phyloP scores from a whole-genome alignment of 257 asterid species.

The Nicotiana attenuata region DNA sequence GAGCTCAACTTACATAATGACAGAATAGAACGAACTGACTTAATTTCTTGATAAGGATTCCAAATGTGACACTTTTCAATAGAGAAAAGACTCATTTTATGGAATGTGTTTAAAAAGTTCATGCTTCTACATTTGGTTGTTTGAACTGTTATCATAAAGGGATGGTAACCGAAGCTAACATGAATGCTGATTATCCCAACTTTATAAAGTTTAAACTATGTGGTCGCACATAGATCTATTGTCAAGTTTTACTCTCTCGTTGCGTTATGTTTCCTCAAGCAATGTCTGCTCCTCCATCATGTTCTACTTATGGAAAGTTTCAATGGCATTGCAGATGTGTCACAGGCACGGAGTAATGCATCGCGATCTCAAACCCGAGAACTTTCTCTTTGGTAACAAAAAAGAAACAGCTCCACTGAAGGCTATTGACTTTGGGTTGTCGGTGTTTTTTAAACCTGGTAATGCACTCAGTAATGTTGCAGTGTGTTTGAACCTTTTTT shows the following conservation, averaged over 20 bases:
- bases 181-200: not conserved
- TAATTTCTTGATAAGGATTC: not conserved
- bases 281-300: not conserved
- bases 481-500: not conserved
- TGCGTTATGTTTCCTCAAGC: not conserved
- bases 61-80: not conserved
- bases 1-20: not conserved
- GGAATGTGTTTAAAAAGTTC: not conserved
- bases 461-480: conserved; percentile 5
- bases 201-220: not conserved
- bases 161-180: not conserved
- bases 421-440: conserved; percentile 71
- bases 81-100: not conserved
- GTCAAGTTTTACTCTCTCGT: not conserved
- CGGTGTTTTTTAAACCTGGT: conserved; percentile 67
- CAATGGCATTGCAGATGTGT: conserved; percentile 40
- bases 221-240: not conserved
- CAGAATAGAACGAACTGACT: not conserved
- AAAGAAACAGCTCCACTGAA: conserved; percentile 57
- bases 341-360: conserved; percentile 75
- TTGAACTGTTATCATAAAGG: not conserved
- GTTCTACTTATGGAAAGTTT: not conserved
- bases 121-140: not conserved
- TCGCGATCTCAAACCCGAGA: conserved; percentile 78
- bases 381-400: conserved; percentile 59